Evolutionary conservation across 208 protist species (phyloP).

Genomic region (Leishmania tropica): DNA sequence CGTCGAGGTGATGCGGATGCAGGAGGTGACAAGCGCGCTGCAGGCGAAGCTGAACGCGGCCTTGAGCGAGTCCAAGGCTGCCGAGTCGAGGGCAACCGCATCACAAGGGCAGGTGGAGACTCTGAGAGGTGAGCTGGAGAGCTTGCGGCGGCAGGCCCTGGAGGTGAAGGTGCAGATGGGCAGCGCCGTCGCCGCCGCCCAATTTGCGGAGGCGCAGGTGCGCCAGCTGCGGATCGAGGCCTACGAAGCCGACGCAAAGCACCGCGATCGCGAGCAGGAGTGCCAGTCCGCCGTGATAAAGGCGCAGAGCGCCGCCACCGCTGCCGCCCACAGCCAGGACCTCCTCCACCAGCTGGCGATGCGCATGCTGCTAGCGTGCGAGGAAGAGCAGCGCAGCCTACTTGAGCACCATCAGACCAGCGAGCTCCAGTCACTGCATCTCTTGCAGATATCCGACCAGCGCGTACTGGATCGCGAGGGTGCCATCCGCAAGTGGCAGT

Average conservation of each 20-base stretch:
- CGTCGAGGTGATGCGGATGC: slow-evolving; percentile 33
- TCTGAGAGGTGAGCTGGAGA: slow-evolving; percentile 29
- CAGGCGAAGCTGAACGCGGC: slow-evolving; percentile 31
- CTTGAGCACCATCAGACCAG: slow-evolving; percentile 43
- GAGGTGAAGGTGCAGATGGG: slow-evolving; percentile 38
- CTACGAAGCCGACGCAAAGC: slow-evolving; percentile 25
- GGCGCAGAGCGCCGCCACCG: slow-evolving; percentile 25
- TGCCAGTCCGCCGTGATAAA: slow-evolving; percentile 33
- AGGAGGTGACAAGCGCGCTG: slow-evolving; percentile 31
- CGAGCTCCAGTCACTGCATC: slow-evolving; percentile 26
- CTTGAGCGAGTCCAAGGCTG: slow-evolving; percentile 14
- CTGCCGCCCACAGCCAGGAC: neutral
- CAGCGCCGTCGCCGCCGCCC: slow-evolving; percentile 28
- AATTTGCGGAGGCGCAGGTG: slow-evolving; percentile 33
- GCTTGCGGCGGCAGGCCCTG: slow-evolving; percentile 22
- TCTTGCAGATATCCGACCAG: slow-evolving; percentile 40
- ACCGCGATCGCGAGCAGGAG: slow-evolving; percentile 29
- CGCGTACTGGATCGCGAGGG: slow-evolving; percentile 32
- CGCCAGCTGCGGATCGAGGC: slow-evolving; percentile 26
- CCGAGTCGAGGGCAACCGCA: slow-evolving; percentile 9
- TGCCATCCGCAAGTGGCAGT: slow-evolving; percentile 40
- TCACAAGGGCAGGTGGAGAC: slow-evolving; percentile 22
- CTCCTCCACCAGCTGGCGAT: slow-evolving; percentile 6
- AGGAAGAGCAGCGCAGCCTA: slow-evolving; percentile 47
- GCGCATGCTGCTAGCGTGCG: slow-evolving; percentile 32